These are phyloP conservation scores for Neobulgaria alba DNA, from an alignment of 2,329 filamentous ascomycete genomes.

Conservation along the genomic window DNA sequence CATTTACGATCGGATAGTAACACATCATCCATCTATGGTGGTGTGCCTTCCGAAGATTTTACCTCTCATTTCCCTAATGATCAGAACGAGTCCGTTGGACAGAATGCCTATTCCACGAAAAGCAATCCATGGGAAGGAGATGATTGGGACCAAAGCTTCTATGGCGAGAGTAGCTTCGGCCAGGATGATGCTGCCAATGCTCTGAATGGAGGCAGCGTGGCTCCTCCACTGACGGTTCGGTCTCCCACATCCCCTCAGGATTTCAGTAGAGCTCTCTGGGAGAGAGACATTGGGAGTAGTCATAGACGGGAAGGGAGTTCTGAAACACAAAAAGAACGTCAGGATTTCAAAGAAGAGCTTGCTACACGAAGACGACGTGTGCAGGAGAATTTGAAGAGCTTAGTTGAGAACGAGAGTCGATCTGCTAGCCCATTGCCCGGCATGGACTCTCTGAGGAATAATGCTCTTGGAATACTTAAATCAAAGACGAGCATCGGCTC, in stretches of 20 bases:
- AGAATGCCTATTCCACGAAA: constrained; percentile 29
- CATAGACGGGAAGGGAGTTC: constrained; percentile 41
- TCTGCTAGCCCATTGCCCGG: constrained; percentile 28
- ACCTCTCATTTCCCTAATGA: constrained; percentile 33
- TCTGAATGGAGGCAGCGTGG: constrained; percentile 8
- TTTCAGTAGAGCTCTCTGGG: constrained; percentile 18
- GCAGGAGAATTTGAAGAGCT: constrained; percentile 63
- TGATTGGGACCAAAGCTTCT: constrained; percentile 23
- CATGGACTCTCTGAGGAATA: constrained; percentile 34
- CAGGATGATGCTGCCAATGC: constrained; percentile 9
- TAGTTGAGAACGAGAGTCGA: constrained; percentile 52
- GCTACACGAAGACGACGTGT: constrained; percentile 63
- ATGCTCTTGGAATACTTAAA: constrained; percentile 55
- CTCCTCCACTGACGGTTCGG: constrained; percentile 8
- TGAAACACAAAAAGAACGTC: constrained; percentile 46
- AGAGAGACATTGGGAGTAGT: constrained; percentile 22
- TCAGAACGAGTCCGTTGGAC: constrained; percentile 21
- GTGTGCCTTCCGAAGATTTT: constrained; percentile 34
- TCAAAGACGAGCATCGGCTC: constrained; percentile 61
- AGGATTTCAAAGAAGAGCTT: constrained; percentile 67
- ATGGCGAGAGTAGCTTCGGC: constrained; percentile 10
- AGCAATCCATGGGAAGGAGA: constrained; percentile 38
- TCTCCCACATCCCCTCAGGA: constrained; percentile 10
- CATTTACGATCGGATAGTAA: constrained; percentile 78
- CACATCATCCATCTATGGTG: constrained; percentile 67